Percentiles rank a stretch among this genome's conserved stretches.
These are phyloP conservation scores for Uronychia setigera DNA, from an alignment of 73 alveolate species.

Conservation along the genomic window DNA sequence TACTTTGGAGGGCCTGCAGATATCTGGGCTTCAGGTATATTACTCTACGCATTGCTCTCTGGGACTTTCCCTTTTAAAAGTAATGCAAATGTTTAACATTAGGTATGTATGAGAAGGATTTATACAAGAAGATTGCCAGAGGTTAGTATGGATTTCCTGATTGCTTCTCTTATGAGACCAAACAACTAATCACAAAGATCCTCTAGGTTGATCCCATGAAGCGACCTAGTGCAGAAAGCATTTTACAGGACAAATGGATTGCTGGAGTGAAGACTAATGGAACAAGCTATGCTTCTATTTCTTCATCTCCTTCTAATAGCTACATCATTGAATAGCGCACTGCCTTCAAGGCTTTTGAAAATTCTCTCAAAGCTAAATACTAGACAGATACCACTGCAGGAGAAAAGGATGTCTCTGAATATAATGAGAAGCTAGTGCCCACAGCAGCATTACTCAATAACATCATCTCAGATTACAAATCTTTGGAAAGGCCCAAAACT, in stretches of 20 bases:
- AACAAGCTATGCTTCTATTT: no score
- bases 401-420: no score
- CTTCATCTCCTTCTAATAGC: no score
- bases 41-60: conserved; percentile 68
- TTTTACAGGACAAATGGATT: conserved; percentile 32
- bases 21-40: conserved; percentile 86
- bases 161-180: conserved; percentile 36
- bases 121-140: conserved; percentile 53
- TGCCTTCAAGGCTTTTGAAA: no score
- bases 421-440: no score
- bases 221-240: conserved; percentile 50
- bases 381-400: no score
- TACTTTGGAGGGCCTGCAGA: conserved; percentile 82
- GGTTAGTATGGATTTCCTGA: conserved; percentile 55
- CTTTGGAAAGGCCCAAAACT: no score
- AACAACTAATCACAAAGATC: conserved; percentile 27
- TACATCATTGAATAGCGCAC: no score
- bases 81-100: neutral
- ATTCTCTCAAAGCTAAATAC: no score
- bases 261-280: no score
- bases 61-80: conserved; percentile 85
- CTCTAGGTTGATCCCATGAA: conserved; percentile 43
- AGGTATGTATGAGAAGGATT: conserved; percentile 61
- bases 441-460: no score
- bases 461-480: no score